Percentiles rank a stretch among this genome's conserved stretches.
These are phyloP conservation scores for Penicillium malachiteum DNA, from an alignment of 495 filamentous ascomycete genomes.

Conservation along the genomic window DNA sequence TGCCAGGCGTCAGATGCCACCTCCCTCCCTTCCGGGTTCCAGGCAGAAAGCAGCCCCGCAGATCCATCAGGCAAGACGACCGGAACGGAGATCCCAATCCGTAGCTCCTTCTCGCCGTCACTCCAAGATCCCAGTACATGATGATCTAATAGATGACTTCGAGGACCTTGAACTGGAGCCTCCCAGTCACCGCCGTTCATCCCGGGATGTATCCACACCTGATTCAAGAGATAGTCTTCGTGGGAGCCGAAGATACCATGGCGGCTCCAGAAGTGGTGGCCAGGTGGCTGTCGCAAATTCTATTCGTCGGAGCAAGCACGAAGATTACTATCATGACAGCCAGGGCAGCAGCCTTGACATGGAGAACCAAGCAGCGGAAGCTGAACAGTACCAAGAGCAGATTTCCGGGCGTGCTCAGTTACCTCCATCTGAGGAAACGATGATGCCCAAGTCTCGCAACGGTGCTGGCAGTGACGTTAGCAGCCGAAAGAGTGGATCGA, in stretches of 20 bases:
- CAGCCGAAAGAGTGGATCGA: slow-evolving; percentile 47
- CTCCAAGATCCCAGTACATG: slow-evolving; percentile 33
- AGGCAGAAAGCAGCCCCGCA: slow-evolving; percentile 29
- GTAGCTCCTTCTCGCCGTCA: slow-evolving; percentile 25
- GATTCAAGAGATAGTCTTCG: slow-evolving; percentile 39
- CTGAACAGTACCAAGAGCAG: slow-evolving; percentile 43
- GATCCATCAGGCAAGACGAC: slow-evolving; percentile 38
- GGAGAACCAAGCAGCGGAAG: slow-evolving; percentile 29
- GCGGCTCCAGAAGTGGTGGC: slow-evolving; percentile 27
- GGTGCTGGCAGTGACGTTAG: slow-evolving; percentile 42
- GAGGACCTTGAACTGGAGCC: no score
- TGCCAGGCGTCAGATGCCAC: slow-evolving; percentile 42
- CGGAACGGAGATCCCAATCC: slow-evolving; percentile 9
- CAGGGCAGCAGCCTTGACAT: slow-evolving; percentile 16
- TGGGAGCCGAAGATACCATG: slow-evolving; percentile 34
- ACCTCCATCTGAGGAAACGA: slow-evolving; percentile 37
- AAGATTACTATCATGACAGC: slow-evolving; percentile 33
- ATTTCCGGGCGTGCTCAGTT: slow-evolving; percentile 29
- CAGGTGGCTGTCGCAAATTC: slow-evolving; percentile 36
- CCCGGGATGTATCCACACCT: slow-evolving; percentile 29
- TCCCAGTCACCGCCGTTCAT: slow-evolving; percentile 18
- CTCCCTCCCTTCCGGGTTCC: slow-evolving; percentile 35
- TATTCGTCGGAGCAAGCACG: slow-evolving; percentile 29
- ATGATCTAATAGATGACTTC: slow-evolving; percentile 32
- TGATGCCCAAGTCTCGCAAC: slow-evolving; percentile 29